Evolutionary conservation across 2,329 filamentous ascomycete species (phyloP).

Genomic region (Diaporthe humulicola): DNA sequence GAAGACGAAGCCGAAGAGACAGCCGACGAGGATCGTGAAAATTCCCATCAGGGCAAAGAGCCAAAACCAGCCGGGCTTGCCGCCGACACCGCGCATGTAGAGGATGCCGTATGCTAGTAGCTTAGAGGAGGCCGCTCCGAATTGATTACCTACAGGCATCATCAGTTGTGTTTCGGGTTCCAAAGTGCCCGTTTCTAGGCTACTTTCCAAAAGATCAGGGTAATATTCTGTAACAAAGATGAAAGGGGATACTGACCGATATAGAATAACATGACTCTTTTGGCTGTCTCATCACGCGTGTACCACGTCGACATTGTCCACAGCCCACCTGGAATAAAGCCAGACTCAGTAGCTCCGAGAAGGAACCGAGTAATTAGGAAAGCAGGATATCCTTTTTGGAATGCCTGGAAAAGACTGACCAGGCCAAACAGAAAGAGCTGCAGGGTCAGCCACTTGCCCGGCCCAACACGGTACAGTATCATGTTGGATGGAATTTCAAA

Average conservation of each 20-base stretch:
- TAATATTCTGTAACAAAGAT: too few relatives aligned
- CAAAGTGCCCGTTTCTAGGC: too few relatives aligned
- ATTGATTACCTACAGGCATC: conserved; percentile 50
- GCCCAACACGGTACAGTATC: conserved; percentile 48
- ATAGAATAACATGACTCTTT: conserved; percentile 59
- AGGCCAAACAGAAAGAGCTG: conserved; percentile 44
- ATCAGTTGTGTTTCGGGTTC: neutral
- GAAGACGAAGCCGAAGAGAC: conserved; percentile 49
- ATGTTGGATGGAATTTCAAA: conserved; percentile 53
- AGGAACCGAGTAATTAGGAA: conserved; percentile 54
- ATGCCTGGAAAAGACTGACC: conserved; percentile 56
- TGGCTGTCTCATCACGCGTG: conserved; percentile 59
- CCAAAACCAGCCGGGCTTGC: conserved; percentile 52
- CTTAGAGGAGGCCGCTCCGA: conserved; percentile 55
- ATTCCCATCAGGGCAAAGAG: conserved; percentile 48
- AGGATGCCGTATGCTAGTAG: conserved; percentile 58
- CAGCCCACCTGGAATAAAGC: conserved; percentile 61
- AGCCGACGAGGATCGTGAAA: conserved; percentile 51
- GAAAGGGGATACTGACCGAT: conserved; percentile 45
- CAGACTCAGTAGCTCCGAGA: conserved; percentile 55
- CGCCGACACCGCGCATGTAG: conserved; percentile 49
- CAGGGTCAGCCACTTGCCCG: conserved; percentile 49
- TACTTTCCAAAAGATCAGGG: rapidly evolving
- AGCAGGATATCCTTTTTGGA: conserved; percentile 51
- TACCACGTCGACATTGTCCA: conserved; percentile 64